These are phyloP conservation scores for Cubamyces lactineus DNA, from an alignment of 768 basidiomycete species.

Conservation along the genomic window DNA sequence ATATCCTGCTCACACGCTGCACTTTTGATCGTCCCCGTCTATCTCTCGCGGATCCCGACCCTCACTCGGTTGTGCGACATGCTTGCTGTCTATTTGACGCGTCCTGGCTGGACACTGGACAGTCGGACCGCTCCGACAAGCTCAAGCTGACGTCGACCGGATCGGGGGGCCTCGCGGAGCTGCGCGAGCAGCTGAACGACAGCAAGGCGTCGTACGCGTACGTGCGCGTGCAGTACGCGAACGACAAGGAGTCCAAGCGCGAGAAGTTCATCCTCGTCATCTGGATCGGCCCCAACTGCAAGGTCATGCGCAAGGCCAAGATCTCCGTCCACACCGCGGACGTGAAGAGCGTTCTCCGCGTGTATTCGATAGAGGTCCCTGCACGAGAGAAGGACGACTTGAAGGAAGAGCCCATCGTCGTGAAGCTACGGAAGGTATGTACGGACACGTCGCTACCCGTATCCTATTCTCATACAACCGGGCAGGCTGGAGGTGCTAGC, in stretches of 20 bases:
- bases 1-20: not conserved
- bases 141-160: slow-evolving; percentile 80
- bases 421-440: slow-evolving; percentile 75
- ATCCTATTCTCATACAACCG: slow-evolving; percentile 7
- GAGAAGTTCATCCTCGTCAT: slow-evolving; percentile 89
- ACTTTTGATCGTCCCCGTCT: no score
- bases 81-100: no score
- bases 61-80: no score
- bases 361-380: slow-evolving; percentile 86
- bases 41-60: no score
- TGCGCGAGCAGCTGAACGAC: slow-evolving; percentile 71
- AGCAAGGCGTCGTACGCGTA: slow-evolving; percentile 84
- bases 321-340: slow-evolving; percentile 91
- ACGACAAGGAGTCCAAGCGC: slow-evolving; percentile 83
- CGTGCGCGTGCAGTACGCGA: slow-evolving; percentile 80
- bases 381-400: slow-evolving; percentile 84
- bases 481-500: slow-evolving; percentile 85
- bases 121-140: slow-evolving; percentile 81
- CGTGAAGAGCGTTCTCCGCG: slow-evolving; percentile 79
- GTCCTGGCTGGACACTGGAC: not conserved
- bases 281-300: slow-evolving; percentile 83
- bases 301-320: slow-evolving; percentile 94
- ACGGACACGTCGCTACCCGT: slow-evolving; percentile 12
- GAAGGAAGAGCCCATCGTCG: slow-evolving; percentile 84
- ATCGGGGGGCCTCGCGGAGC: slow-evolving; percentile 76